Percentiles rank a stretch among this genome's conserved stretches.
These are phyloP conservation scores for Ceriops decandra DNA, from an alignment of 345 rosid species.

Conservation along the genomic window DNA sequence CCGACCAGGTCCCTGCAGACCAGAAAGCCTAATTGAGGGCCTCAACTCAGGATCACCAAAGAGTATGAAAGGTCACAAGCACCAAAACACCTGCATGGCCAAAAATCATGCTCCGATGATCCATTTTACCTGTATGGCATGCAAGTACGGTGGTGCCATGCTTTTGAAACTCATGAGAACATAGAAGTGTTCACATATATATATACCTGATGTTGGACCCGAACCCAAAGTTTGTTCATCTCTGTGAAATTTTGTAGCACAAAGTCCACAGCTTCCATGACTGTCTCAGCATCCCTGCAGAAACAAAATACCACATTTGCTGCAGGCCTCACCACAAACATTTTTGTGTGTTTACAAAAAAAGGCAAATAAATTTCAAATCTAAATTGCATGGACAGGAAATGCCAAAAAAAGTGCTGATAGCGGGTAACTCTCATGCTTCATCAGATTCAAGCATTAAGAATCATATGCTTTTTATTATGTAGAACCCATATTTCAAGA, in stretches of 20 bases:
- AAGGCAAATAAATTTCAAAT: too few relatives aligned
- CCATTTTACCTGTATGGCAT: constrained; percentile 56
- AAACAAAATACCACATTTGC: constrained; percentile 1
- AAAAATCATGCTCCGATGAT: constrained; percentile 85
- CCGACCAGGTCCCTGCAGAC: constrained; percentile 99
- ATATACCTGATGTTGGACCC: constrained; percentile 98
- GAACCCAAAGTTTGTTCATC: constrained; percentile 99
- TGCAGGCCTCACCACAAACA: neutral
- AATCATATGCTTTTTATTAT: too few relatives aligned
- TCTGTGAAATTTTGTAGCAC: constrained; percentile 91
- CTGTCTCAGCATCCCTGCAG: constrained; percentile 83
- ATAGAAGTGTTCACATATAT: constrained; percentile 35
- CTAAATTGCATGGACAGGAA: too few relatives aligned
- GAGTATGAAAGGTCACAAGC: constrained; percentile 88
- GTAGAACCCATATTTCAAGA: too few relatives aligned
- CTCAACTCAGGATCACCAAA: constrained; percentile 96
- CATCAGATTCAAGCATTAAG: too few relatives aligned
- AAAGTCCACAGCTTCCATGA: constrained; percentile 85
- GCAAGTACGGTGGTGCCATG: constrained; percentile 55
- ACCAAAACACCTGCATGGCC: constrained; percentile 90
- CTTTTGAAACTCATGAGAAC: constrained; percentile 44
- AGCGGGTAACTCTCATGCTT: too few relatives aligned
- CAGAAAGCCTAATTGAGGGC: constrained; percentile 97
- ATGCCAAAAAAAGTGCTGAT: too few relatives aligned
- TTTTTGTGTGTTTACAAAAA: neutral